A percentile compares a stretch with the other conserved stretches of the same genome.
Conservation (phyloP, 257 asterid species). For the Solanum paucissectum region DNA sequence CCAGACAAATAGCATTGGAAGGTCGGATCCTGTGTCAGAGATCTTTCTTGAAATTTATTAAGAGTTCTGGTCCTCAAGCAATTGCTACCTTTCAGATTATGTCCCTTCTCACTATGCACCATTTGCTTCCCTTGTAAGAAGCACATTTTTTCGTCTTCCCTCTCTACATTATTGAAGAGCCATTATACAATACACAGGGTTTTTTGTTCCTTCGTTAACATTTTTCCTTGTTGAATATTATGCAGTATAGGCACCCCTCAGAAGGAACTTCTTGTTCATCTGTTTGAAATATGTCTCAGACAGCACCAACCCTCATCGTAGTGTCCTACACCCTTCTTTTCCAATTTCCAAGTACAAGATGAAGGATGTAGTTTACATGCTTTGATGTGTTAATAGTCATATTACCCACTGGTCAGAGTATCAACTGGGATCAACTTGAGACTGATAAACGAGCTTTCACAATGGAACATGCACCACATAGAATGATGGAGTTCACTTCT, state of each 20-base stretch:
- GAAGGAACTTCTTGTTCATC: background rate
- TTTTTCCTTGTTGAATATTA: background rate
- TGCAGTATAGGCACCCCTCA: background rate
- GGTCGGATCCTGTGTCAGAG: background rate
- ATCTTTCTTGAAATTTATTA: background rate
- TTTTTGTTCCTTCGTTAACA: background rate
- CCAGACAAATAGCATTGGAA: background rate
- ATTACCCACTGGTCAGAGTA: background rate
- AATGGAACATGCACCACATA: background rate
- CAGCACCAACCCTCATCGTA: background rate
- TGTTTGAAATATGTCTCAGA: background rate
- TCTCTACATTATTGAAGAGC: background rate
- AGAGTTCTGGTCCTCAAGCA: background rate
- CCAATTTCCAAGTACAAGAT: background rate
- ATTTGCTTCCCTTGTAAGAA: background rate
- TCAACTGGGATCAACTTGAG: background rate
- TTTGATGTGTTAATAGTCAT: background rate
- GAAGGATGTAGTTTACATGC: background rate
- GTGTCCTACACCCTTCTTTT: background rate
- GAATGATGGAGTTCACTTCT: background rate
- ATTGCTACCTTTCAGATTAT: background rate
- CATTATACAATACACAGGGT: background rate
- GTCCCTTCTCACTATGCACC: background rate
- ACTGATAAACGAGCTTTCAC: background rate
- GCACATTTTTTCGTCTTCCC: background rate